phyloP scores from a whole-genome alignment of 805 yeast genomes.

The Kodamaea leandrae region DNA sequence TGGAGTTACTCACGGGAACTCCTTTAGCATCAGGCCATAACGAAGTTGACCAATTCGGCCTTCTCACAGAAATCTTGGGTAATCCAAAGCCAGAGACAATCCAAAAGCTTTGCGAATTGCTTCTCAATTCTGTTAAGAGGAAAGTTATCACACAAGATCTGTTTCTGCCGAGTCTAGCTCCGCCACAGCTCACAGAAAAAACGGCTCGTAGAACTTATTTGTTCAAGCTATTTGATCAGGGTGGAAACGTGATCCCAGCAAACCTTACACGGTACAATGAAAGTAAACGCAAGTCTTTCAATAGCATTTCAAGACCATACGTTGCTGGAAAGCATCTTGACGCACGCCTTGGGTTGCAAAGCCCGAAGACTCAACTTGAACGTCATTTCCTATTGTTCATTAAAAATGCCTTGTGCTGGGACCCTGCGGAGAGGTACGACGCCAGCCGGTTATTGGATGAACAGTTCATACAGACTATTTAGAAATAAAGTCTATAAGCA shows the following conservation, averaged over 20 bases:
- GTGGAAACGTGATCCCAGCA: conserved; percentile 37
- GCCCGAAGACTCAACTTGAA: conserved; percentile 6
- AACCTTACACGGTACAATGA: conserved; percentile 25
- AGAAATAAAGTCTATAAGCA: too few relatives aligned
- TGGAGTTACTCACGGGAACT: conserved; percentile 35
- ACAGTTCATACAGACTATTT: conserved; percentile 3
- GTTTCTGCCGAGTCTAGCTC: conserved; percentile 7
- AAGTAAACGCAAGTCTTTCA: background rate
- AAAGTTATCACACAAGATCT: conserved; percentile 3
- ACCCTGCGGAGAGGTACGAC: conserved; percentile 19
- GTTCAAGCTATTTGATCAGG: conserved; percentile 37
- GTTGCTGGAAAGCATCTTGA: conserved; percentile 22
- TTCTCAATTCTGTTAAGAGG: conserved; percentile 24
- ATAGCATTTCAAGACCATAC: conserved; percentile 18
- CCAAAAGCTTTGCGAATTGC: conserved; percentile 34
- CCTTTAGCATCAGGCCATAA: conserved; percentile 49
- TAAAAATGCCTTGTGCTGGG: conserved; percentile 35
- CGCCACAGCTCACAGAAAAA: conserved; percentile 26
- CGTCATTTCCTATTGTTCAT: conserved; percentile 27
- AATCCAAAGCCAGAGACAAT: conserved; percentile 44
- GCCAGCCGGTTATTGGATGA: conserved; percentile 8
- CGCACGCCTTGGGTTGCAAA: conserved; percentile 24
- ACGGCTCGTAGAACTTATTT: conserved; percentile 32
- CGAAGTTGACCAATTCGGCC: conserved; percentile 47
- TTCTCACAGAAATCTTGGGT: conserved; percentile 45